Percentiles rank a stretch among this genome's conserved stretches.
These are phyloP conservation scores for Ustilago trichophora DNA, from an alignment of 1,284 basidiomycete genomes.

Conservation along the genomic window DNA sequence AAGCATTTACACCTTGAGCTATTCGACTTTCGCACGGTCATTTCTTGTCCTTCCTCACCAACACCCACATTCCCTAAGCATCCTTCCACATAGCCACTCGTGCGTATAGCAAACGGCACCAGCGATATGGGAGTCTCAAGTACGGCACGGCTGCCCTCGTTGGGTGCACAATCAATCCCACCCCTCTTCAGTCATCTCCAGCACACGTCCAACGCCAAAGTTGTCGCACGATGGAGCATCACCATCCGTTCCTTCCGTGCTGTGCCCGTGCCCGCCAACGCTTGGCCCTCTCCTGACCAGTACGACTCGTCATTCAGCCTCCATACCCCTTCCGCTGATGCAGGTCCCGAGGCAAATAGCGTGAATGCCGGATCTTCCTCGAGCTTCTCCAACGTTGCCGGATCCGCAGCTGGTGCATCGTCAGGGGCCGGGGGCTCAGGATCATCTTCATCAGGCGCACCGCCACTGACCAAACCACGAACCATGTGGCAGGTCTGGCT, in stretches of 20 bases:
- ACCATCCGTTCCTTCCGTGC: slow-evolving; percentile 54
- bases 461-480: slow-evolving; percentile 42
- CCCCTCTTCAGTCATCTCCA: slow-evolving; percentile 48
- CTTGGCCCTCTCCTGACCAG: slow-evolving; percentile 25
- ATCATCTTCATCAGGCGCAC: slow-evolving; percentile 27
- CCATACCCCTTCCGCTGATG: no score
- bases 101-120: no score
- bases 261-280: slow-evolving; percentile 40
- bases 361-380: slow-evolving; percentile 2
- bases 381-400: neutral
- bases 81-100: no score
- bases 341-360: no score
- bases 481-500: slow-evolving; percentile 51
- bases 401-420: neutral
- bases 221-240: slow-evolving; percentile 46
- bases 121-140: slow-evolving; percentile 40
- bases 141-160: slow-evolving; percentile 35
- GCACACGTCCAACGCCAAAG: slow-evolving; percentile 34
- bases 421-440: slow-evolving; percentile 6
- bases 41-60: slow-evolving; percentile 3
- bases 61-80: no score
- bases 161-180: slow-evolving; percentile 46
- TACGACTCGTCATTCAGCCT: slow-evolving; percentile 29
- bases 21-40: neutral
- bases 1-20: neutral